phyloP scores from a whole-genome alignment of 208 protist genomes.

The Lotmaria passim region DNA sequence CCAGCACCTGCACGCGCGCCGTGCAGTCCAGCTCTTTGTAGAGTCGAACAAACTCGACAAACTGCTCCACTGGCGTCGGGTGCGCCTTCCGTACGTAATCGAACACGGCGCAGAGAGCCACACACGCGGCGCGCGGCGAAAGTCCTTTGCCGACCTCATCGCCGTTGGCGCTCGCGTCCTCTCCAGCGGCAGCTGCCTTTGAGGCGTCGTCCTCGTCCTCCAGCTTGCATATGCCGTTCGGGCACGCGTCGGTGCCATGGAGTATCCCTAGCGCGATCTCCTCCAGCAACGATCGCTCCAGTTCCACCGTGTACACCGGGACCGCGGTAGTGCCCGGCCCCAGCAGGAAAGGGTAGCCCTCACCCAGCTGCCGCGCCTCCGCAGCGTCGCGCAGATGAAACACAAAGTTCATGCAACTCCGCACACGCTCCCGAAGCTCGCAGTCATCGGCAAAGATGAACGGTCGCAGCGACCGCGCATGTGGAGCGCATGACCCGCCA shows the following conservation, averaged over 20 bases:
- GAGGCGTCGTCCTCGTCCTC: slow-evolving; percentile 23
- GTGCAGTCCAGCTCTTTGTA: slow-evolving; percentile 28
- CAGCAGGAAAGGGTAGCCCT: slow-evolving; percentile 51
- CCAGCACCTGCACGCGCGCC: slow-evolving; percentile 25
- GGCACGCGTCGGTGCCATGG: slow-evolving; percentile 8
- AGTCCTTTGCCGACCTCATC: slow-evolving; percentile 22
- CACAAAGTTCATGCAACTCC: slow-evolving; percentile 59
- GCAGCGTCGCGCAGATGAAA: slow-evolving; percentile 47
- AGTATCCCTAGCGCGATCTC: slow-evolving; percentile 54
- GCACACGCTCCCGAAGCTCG: slow-evolving; percentile 66
- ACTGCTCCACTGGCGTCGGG: slow-evolving; percentile 40
- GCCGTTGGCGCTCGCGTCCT: slow-evolving; percentile 1
- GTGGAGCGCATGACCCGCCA: slow-evolving; percentile 29
- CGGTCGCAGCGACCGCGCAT: slow-evolving; percentile 33
- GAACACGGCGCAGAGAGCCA: slow-evolving; percentile 29
- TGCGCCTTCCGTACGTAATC: slow-evolving; percentile 15
- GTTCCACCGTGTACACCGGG: slow-evolving; percentile 30
- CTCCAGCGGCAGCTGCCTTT: background rate
- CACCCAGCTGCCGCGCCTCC: slow-evolving; percentile 39
- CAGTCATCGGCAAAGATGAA: slow-evolving; percentile 46
- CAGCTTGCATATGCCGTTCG: slow-evolving; percentile 19
- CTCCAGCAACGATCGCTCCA: slow-evolving; percentile 30
- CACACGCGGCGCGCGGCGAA: slow-evolving; percentile 13
- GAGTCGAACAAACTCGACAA: slow-evolving; percentile 21
- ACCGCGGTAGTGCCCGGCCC: slow-evolving; percentile 33